Evolutionary conservation across 768 basidiomycete species (phyloP).

Genomic region (Holtermannia corniformis): DNA sequence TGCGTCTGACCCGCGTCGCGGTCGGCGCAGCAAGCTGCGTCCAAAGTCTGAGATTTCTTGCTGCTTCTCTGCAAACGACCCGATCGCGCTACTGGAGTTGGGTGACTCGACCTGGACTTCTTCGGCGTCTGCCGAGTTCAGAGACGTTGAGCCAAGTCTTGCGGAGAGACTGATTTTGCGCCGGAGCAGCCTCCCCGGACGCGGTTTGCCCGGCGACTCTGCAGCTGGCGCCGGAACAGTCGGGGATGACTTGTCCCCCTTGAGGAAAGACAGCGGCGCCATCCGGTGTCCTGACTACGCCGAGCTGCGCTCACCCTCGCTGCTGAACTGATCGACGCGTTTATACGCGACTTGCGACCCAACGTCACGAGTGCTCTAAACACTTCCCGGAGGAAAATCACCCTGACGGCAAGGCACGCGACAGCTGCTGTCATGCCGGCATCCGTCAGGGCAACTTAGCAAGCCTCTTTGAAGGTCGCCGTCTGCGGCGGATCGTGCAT

Average conservation of each 20-base stretch:
- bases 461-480: too few relatives aligned
- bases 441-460: too few relatives aligned
- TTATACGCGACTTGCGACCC: too few relatives aligned
- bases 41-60: background rate
- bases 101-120: too few relatives aligned
- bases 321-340: too few relatives aligned
- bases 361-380: too few relatives aligned
- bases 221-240: background rate
- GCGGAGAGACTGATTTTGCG: background rate
- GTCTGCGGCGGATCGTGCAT: too few relatives aligned
- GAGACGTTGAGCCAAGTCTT: background rate
- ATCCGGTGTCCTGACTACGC: slow-evolving; percentile 2
- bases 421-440: too few relatives aligned
- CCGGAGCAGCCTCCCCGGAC: background rate
- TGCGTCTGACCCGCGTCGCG: background rate
- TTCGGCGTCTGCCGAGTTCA: background rate
- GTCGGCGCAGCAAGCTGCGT: background rate
- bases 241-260: slow-evolving; percentile 3
- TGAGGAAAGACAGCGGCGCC: slow-evolving; percentile 12
- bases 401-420: too few relatives aligned
- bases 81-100: background rate
- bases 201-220: background rate
- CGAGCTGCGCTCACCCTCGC: too few relatives aligned
- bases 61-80: background rate
- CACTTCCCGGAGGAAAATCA: too few relatives aligned